Percentiles rank a stretch among this genome's conserved stretches.
phyloP scores from a whole-genome alignment of 1,139 yeast genomes.

The Diutina scorzettiae region DNA sequence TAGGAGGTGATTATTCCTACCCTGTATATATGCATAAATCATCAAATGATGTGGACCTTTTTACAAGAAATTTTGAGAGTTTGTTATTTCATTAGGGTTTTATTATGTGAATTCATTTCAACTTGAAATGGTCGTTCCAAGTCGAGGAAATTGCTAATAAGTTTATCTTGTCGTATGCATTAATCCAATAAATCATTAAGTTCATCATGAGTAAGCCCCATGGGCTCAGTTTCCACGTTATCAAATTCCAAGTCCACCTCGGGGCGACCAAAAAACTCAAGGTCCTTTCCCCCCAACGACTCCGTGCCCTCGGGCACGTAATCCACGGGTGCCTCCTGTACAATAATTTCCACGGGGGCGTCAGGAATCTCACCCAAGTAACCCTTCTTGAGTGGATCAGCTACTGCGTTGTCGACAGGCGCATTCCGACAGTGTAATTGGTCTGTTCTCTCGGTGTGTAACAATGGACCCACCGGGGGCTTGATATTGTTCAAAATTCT shows the following conservation, averaged over 20 bases:
- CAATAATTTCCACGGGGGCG: slow-evolving; percentile 24
- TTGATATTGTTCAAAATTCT: slow-evolving; percentile 7
- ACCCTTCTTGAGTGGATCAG: slow-evolving; percentile 23
- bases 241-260: neutral
- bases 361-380: slow-evolving; percentile 8
- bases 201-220: slow-evolving; percentile 12
- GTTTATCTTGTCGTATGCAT: slow-evolving; percentile 8
- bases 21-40: no score
- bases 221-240: slow-evolving; percentile 9
- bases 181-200: slow-evolving; percentile 9
- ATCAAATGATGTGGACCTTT: no score
- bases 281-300: slow-evolving; percentile 14
- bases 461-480: slow-evolving; percentile 7
- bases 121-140: no score
- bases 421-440: slow-evolving; percentile 16
- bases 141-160: no score
- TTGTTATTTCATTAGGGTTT: no score
- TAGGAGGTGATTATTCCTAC: no score
- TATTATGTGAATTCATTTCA: no score
- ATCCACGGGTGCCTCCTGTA: slow-evolving; percentile 19
- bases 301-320: slow-evolving; percentile 20
- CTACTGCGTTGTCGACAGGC: slow-evolving; percentile 10
- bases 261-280: slow-evolving; percentile 15
- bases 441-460: slow-evolving; percentile 16
- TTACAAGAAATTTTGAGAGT: no score